A percentile compares a stretch with the other conserved stretches of the same genome.
Conservation (phyloP, 179 eudicot species). For the Vitellaria paradoxa region DNA sequence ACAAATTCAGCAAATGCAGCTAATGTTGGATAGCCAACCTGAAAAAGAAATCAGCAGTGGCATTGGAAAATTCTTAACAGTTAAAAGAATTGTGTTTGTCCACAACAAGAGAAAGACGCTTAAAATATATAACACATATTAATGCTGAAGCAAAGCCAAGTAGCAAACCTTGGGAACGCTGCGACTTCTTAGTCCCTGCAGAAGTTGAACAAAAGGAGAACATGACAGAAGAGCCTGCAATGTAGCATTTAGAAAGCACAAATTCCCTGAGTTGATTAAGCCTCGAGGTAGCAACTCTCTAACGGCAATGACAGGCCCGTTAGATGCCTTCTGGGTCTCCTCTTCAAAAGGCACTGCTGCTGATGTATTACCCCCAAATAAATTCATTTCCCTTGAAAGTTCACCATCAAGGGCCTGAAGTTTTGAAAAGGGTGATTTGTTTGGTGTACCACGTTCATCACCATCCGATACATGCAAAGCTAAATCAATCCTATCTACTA, state of each 20-base stretch:
- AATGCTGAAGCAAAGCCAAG: background rate
- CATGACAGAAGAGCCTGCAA: conserved; percentile 88
- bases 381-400: conserved; percentile 21
- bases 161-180: conserved; percentile 59
- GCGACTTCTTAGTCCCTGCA: conserved; percentile 60
- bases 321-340: conserved; percentile 29
- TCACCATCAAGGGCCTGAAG: conserved; percentile 19
- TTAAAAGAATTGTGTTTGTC: background rate
- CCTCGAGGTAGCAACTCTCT: conserved; percentile 71
- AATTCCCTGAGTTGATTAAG: conserved; percentile 81
- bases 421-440: conserved; percentile 17
- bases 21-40: conserved; percentile 83
- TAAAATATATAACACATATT: background rate
- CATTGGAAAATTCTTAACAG: background rate
- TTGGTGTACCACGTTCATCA: conserved; percentile 24
- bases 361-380: conserved; percentile 32
- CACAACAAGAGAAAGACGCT: background rate
- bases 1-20: conserved; percentile 71
- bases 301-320: conserved; percentile 37
- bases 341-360: conserved; percentile 25
- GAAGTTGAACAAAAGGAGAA: conserved; percentile 78
- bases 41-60: background rate
- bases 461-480: conserved; percentile 30
- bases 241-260: conserved; percentile 93
- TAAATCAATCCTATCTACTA: conserved; percentile 26